These are phyloP conservation scores for Cercis canadensis DNA, from an alignment of 306 rosid species.

Conservation along the genomic window DNA sequence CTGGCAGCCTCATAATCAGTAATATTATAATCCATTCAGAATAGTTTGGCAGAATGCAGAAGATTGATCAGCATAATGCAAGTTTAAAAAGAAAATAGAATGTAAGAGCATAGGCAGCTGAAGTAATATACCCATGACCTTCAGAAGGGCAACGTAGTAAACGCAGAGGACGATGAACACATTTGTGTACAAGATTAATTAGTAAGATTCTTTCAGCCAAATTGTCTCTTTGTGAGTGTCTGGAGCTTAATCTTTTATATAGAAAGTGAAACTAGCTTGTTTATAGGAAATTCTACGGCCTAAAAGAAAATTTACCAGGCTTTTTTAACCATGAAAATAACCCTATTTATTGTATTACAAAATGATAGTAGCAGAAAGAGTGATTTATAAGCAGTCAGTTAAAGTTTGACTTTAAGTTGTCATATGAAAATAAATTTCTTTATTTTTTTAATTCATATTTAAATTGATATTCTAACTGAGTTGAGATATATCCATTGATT, in stretches of 20 bases:
- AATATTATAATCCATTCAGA: background rate
- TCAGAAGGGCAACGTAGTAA: background rate
- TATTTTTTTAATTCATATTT: background rate
- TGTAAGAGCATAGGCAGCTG: background rate
- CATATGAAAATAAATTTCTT: background rate
- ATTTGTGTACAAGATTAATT: background rate
- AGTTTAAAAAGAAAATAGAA: background rate
- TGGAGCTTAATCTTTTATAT: background rate
- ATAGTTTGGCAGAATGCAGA: background rate
- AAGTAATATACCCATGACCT: background rate
- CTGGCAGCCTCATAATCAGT: background rate
- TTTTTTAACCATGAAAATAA: background rate
- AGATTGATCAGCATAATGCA: background rate
- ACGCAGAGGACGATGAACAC: background rate
- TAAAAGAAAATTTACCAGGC: background rate
- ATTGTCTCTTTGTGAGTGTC: background rate
- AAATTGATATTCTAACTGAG: background rate
- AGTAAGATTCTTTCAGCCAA: background rate
- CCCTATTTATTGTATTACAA: background rate
- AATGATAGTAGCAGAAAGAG: background rate
- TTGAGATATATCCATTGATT: background rate
- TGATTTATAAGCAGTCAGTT: background rate
- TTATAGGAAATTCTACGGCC: background rate
- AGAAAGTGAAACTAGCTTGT: background rate
- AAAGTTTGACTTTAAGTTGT: background rate